Evolutionary conservation across 225 moss, liverwort and hornwort genomes (phyloP).

Genomic region (Physcomitrium patens): DNA sequence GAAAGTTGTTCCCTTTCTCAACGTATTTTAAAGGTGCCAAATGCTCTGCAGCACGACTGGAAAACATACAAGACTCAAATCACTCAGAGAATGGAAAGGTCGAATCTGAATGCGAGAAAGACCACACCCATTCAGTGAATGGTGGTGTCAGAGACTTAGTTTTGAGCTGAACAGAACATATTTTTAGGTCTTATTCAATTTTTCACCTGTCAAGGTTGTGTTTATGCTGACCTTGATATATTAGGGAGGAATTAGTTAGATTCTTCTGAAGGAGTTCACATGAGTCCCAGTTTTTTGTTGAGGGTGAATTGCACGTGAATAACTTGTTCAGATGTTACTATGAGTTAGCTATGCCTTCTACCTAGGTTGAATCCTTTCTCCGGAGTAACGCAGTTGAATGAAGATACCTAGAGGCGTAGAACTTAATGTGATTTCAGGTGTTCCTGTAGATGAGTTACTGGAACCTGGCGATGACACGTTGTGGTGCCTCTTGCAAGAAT

Average conservation of each 20-base stretch:
- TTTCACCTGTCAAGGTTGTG: conserved; percentile 32
- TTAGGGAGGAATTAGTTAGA: conserved; percentile 37
- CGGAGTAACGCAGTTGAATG: conserved; percentile 36
- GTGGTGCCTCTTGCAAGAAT: conserved; percentile 27
- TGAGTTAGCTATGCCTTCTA: conserved; percentile 20
- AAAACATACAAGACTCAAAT: conserved; percentile 41
- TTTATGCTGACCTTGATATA: conserved; percentile 34
- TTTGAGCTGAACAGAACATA: conserved; percentile 34
- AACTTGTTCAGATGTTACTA: conserved; percentile 36
- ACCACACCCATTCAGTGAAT: conserved; percentile 39
- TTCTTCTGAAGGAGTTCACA: conserved; percentile 39
- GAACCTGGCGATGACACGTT: conserved; percentile 31
- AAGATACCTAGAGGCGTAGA: conserved; percentile 30
- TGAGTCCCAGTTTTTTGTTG: conserved; percentile 46
- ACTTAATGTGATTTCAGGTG: conserved; percentile 39
- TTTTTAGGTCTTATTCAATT: conserved; percentile 28
- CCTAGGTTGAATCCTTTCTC: conserved; percentile 30
- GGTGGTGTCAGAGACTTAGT: conserved; percentile 52
- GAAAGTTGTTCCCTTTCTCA: conserved; percentile 80
- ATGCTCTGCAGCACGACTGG: conserved; percentile 58
- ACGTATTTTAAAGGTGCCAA: conserved; percentile 77
- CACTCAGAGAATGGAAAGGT: conserved; percentile 53
- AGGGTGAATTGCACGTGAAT: conserved; percentile 5
- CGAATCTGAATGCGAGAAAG: conserved; percentile 43
- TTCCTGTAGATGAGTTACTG: conserved; percentile 30